Evolutionary conservation across 2,329 filamentous ascomycete genomes (phyloP).

Genomic region (Polytolypa hystricis): DNA sequence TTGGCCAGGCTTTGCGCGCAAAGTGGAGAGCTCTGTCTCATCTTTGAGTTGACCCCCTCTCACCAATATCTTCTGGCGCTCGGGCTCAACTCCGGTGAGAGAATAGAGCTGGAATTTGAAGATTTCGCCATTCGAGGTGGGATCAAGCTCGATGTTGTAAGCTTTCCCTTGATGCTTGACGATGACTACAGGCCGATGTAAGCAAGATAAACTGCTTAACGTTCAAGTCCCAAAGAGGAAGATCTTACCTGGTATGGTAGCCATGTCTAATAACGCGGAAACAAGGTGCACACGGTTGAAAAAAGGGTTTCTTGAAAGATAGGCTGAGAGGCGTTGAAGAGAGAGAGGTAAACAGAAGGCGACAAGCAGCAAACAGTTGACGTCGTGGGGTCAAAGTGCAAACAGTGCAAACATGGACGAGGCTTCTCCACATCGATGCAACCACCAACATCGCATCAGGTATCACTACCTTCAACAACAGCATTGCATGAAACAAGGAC

Average conservation of each 20-base stretch:
- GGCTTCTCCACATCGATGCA: constrained; percentile 9
- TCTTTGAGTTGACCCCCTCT: constrained; percentile 94
- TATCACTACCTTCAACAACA: too few species aligned
- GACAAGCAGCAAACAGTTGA: too few species aligned
- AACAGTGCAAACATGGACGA: constrained; percentile 22
- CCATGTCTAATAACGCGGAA: constrained; percentile 32
- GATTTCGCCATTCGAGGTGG: constrained; percentile 71
- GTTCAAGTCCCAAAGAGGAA: too few species aligned
- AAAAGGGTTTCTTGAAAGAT: too few species aligned
- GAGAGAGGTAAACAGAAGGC: too few species aligned
- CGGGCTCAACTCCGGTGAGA: constrained; percentile 88
- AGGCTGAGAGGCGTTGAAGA: too few species aligned
- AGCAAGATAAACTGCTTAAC: constrained; percentile 17
- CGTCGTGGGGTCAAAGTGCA: too few species aligned
- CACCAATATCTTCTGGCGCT: constrained; percentile 89
- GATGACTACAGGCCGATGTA: constrained; percentile 48
- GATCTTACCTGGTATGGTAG: constrained; percentile 43
- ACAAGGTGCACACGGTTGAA: too few species aligned
- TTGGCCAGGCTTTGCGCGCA: constrained; percentile 77
- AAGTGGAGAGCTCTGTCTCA: constrained; percentile 73
- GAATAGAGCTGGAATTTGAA: constrained; percentile 96
- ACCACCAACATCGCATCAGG: too few species aligned
- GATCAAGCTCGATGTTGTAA: constrained; percentile 86
- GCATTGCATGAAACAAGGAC: too few species aligned
- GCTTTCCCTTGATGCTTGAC: constrained; percentile 95